Evolutionary conservation across 768 basidiomycete genomes (phyloP).

Genomic region (Mycena vulgaris): DNA sequence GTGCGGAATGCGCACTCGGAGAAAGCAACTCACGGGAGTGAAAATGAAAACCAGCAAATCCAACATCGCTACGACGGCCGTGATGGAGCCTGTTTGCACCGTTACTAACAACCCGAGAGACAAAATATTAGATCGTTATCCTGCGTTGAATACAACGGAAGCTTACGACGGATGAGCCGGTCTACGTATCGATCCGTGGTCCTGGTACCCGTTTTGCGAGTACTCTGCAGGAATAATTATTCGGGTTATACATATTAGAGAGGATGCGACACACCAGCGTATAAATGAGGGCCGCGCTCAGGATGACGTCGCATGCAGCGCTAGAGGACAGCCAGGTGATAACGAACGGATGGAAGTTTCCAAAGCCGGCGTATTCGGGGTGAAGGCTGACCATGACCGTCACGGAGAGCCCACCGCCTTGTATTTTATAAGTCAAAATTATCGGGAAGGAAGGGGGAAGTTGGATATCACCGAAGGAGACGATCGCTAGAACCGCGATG

Average conservation of each 20-base stretch:
- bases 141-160: no score
- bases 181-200: slow-evolving; percentile 31
- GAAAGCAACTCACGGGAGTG: slow-evolving; percentile 7
- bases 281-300: slow-evolving; percentile 25
- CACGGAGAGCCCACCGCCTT: slow-evolving; percentile 34
- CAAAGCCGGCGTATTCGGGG: neutral
- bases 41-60: slow-evolving; percentile 26
- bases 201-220: slow-evolving; percentile 23
- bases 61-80: slow-evolving; percentile 23
- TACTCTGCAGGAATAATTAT: slow-evolving; percentile 12
- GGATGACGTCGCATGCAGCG: slow-evolving; percentile 32
- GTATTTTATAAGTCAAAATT: neutral
- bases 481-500: slow-evolving; percentile 13
- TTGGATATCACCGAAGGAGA: slow-evolving; percentile 24
- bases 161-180: slow-evolving; percentile 33
- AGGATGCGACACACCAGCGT: slow-evolving; percentile 24
- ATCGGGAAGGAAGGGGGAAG: neutral
- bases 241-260: neutral
- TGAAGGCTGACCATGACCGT: slow-evolving; percentile 6
- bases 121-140: neutral
- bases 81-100: slow-evolving; percentile 32
- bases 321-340: slow-evolving; percentile 32
- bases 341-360: slow-evolving; percentile 22
- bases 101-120: slow-evolving; percentile 20
- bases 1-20: neutral